Evolutionary conservation across 345 rosid species (phyloP).

Genomic region (Salix brachista): DNA sequence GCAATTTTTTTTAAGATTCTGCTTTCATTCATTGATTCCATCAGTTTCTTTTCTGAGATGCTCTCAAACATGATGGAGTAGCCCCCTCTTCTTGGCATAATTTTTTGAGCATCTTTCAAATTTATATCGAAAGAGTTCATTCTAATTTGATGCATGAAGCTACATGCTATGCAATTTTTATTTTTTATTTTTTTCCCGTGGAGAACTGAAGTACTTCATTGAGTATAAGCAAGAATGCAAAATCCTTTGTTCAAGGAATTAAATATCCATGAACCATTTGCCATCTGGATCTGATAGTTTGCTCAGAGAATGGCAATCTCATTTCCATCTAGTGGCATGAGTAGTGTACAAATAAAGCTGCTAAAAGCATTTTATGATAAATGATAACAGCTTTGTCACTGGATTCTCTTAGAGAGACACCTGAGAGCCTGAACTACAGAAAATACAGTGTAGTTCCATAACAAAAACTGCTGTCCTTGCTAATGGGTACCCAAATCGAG

Average conservation of each 20-base stretch:
- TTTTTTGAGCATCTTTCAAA: not conserved
- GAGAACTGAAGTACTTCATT: no score
- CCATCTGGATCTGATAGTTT: not conserved
- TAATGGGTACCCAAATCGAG: not conserved
- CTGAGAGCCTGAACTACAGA: not conserved
- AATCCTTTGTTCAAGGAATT: not conserved
- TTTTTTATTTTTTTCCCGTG: no score
- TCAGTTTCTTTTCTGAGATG: not conserved
- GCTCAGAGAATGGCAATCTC: not conserved
- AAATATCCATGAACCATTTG: no score
- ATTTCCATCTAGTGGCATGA: not conserved
- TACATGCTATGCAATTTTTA: no score
- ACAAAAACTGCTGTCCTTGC: not conserved
- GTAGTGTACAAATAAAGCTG: not conserved
- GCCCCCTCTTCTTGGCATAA: not conserved
- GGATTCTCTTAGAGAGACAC: not conserved
- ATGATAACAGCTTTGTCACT: not conserved
- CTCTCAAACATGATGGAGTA: not conserved
- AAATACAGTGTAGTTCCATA: not conserved
- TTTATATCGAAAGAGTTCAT: not conserved
- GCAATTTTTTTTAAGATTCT: not conserved
- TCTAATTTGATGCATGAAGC: not conserved
- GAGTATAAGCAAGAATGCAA: not conserved
- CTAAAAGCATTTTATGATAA: not conserved
- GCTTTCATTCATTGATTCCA: not conserved